Base-by-base conservation (phyloP, 345 rosid species). In the Cochlearia excelsa region DNA sequence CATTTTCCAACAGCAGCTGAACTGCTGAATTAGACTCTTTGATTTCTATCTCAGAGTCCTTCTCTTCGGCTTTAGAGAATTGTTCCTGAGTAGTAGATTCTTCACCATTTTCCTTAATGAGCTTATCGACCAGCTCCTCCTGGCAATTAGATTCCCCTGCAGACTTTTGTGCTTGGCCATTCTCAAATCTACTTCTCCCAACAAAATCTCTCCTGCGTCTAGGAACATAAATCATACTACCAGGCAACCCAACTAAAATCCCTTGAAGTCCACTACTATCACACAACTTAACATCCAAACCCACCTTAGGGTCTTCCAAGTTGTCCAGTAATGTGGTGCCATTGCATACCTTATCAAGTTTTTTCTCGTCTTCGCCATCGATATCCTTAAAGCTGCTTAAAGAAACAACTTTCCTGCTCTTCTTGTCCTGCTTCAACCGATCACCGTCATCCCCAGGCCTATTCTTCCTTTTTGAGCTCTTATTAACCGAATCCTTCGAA, bases 171-270 rank as follows among this genome's bases (percentile, higher is more conserved):
- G 45, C 75, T 26, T 56, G 71, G 73, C 68, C 64, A 55, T 61
- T 74, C 70, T 85, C 85, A 54, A 69, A 67, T 70, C 87, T 89
- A 56, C 77, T 87, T 42, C 95, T 81, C 49, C 99, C 86, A 42
- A 82, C 80, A 68, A 79, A 79, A 49, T 82, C 97, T 1, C 99
- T 82, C 63, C 85, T 93, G 3, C 95, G 86, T 77, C 82, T 89
- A 4, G 99, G 99, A 10, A 93, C 78, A 60, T 67, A 75, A 61
- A 75, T 9, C 59, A 45, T 75, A 52, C 79, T 66, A 63, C 76
- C 81, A 6, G 79, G 79, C 74, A 89, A 74, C 59, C 78, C 64
- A 56, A 77, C 71, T 29, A 78, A 77, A 72, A 79, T 65, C 72
- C 76, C 76, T 75, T 72, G 74, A 62, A 69, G 69, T 48, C 76